Evolutionary conservation across 108 stramenopile species (phyloP), one percentile per base, ranked within the genome.

Genomic region (Skeletonema marinoi): DNA sequence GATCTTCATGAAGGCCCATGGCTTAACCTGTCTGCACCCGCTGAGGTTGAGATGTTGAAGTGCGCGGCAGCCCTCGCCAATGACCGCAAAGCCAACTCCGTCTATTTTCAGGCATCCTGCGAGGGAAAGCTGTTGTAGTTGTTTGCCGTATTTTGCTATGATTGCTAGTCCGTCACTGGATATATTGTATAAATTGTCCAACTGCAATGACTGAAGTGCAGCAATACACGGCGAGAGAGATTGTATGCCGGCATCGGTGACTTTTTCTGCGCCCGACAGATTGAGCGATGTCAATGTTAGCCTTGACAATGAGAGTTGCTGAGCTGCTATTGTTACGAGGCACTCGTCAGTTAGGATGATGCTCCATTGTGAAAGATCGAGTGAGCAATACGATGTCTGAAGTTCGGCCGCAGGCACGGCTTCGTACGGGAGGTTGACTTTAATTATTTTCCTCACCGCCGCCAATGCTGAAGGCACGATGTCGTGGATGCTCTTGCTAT

Each of bases 1-100:
- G 17, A 87, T 84, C 44, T 78, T 84, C 80, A 75, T 77, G n/a
- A 87, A 71, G 16, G 80, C 73, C 83, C 80, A 87, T 12, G 76
- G 70, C 3, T 38, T 81, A n/a, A 87, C 78, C 58, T 87, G 83
- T 32, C 76, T 59, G 19, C 83, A 84, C 2, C 82, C 86, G 13
- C 77, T 65, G 2, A 87, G 70, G 59, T 78, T 71, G 44, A 87
- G 59, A 3, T 54, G 67, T 16, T 73, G 46, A 60, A 87, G 48
- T 54, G 42, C 58, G 0, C 70, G 77, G 33, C 74, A 80, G 35
- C 73, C 54, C 16, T 87, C 73, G 0, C 86, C 86, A 4, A 87
- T 29, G 9, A 84, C 63, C n/a, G 71, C 80, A 61, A 85, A 87
- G 2, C 81, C 80, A 3, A 50, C 61, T n/a, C 75, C 78, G 42